These are phyloP conservation scores for Marchantia polymorpha DNA, from an alignment of 225 moss, liverwort and hornwort genomes.

Conservation along the genomic window DNA sequence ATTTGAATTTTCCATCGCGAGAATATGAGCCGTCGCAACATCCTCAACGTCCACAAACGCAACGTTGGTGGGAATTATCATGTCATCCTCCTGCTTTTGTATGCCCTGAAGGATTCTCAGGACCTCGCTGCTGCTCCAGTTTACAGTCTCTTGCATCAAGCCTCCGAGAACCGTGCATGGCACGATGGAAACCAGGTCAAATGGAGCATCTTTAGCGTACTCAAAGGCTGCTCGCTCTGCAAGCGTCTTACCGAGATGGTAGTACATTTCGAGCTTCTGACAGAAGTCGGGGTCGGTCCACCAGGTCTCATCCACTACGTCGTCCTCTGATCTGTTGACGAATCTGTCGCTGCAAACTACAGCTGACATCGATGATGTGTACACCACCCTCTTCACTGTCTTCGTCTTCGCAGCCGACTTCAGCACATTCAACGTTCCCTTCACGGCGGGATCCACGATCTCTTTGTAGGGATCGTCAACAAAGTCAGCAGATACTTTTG, in stretches of 20 bases:
- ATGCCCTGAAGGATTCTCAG: not conserved
- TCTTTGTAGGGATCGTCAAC: not conserved
- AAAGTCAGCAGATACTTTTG: not conserved
- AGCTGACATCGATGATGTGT: not conserved
- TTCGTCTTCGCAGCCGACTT: not conserved
- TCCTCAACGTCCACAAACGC: conserved; percentile 6
- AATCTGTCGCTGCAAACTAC: not conserved
- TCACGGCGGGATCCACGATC: not conserved
- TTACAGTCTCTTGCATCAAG: not conserved
- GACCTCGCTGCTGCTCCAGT: not conserved
- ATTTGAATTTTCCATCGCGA: not conserved
- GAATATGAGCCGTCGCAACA: not conserved
- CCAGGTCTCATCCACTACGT: conserved; percentile 4
- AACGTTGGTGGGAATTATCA: not conserved
- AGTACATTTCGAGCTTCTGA: conserved; percentile 38
- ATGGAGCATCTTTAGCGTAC: not conserved
- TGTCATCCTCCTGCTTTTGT: not conserved
- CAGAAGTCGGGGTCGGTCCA: conserved; percentile 43
- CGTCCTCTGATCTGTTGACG: not conserved
- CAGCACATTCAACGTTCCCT: not conserved
- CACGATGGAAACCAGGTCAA: not conserved
- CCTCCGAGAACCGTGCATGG: not conserved
- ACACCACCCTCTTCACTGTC: not conserved
- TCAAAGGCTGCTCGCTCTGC: conserved; percentile 4
- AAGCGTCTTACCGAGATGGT: conserved; percentile 2